A percentile compares a stretch with the other conserved stretches of the same genome.
phyloP scores from a whole-genome alignment of 2,329 filamentous ascomycete species.

The Fusarium annulatum region DNA sequence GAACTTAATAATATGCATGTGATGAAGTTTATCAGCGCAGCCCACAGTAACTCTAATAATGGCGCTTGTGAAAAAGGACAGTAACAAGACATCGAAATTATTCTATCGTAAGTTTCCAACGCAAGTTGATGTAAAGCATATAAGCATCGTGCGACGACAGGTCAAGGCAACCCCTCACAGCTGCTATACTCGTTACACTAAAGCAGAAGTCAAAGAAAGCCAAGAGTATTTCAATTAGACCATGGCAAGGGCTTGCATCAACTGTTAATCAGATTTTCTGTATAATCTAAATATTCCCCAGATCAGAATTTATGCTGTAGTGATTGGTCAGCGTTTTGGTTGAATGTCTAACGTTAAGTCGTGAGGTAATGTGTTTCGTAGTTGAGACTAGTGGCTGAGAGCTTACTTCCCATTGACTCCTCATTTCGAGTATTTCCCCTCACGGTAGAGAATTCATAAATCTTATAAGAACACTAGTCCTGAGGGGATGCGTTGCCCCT shows the following conservation, averaged over 20 bases:
- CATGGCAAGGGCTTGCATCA: background rate
- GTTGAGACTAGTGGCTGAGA: background rate
- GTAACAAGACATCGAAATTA: background rate
- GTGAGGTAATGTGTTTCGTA: background rate
- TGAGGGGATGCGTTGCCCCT: no score
- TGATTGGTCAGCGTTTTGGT: background rate
- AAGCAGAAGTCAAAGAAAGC: rapidly evolving
- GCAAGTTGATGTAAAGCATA: no score
- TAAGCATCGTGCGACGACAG: no score
- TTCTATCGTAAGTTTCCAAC: background rate
- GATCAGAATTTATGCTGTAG: background rate
- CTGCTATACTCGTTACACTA: background rate
- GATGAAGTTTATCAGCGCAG: no score
- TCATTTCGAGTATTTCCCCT: background rate
- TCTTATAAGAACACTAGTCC: no score
- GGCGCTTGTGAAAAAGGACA: background rate
- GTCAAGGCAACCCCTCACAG: no score
- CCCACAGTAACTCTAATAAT: background rate
- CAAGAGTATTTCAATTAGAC: no score
- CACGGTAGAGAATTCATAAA: no score
- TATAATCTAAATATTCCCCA: no score
- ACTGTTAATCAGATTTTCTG: background rate
- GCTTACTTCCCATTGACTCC: background rate
- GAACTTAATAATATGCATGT: background rate
- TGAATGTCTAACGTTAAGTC: no score